Evolutionary conservation across 169 alveolate genomes (phyloP).

Genomic region (Eimeria falciformis): DNA sequence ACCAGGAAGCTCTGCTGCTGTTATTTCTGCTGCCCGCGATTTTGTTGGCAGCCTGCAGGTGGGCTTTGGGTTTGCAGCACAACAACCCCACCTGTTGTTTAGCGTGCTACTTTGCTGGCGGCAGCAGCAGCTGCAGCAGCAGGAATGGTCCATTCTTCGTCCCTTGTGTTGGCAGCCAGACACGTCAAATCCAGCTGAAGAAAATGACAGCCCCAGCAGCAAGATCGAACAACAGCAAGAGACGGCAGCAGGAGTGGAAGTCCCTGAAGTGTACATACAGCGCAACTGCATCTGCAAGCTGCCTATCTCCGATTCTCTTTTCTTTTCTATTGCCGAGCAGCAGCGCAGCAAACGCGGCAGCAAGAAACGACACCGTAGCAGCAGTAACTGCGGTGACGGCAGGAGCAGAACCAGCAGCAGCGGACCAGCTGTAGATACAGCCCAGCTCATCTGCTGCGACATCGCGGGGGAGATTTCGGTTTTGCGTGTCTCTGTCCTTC

Average conservation of each 20-base stretch:
- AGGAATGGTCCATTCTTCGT: not conserved
- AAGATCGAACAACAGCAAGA: not conserved
- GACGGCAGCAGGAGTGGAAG: not conserved
- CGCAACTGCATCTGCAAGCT: conserved; percentile 36
- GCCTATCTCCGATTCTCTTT: not conserved
- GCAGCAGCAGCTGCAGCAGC: not conserved
- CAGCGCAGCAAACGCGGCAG: not conserved
- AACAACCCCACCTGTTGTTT: conserved; percentile 1
- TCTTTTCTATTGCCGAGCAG: not conserved
- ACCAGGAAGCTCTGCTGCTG: not conserved
- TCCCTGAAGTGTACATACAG: conserved; percentile 17
- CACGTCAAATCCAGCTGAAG: no score
- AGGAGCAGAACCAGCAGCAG: not conserved
- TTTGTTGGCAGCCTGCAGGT: not conserved
- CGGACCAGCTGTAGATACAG: not conserved
- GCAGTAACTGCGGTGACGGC: not conserved
- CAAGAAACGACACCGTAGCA: not conserved
- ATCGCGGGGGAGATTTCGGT: conserved; percentile 24
- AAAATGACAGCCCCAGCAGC: not conserved
- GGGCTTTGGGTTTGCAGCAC: conserved; percentile 7
- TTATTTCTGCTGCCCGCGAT: not conserved
- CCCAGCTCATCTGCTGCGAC: conserved; percentile 23
- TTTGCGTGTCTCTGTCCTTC: conserved; percentile 14
- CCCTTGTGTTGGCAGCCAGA: not conserved
- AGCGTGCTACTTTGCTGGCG: conserved; percentile 14